Conservation (phyloP, 1,284 basidiomycete genomes). For the Lentinula novae-zelandiae region DNA sequence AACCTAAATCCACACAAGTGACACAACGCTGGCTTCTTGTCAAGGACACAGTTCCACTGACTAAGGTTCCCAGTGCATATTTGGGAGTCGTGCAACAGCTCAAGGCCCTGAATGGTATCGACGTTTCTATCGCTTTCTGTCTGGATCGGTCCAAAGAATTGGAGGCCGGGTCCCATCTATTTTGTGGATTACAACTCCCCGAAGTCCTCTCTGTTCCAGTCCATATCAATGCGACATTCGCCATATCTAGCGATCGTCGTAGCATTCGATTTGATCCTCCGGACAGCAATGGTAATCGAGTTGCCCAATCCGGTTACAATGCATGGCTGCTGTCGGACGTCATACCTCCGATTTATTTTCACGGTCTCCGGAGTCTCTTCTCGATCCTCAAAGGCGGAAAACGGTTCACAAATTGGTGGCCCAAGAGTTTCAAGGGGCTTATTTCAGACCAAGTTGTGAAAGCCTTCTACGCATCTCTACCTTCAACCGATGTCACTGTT, state of each 20-base stretch:
- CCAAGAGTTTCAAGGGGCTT: neutral
- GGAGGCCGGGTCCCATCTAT: slow-evolving; percentile 13
- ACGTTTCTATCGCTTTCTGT: slow-evolving; percentile 12
- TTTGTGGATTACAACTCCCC: slow-evolving; percentile 28
- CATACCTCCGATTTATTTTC: slow-evolving; percentile 30
- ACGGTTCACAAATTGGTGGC: slow-evolving; percentile 3
- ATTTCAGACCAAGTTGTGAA: neutral
- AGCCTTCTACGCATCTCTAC: neutral
- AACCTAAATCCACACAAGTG: neutral
- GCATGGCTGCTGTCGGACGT: slow-evolving; percentile 33
- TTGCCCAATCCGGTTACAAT: slow-evolving; percentile 35
- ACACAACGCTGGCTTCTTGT: slow-evolving; percentile 3
- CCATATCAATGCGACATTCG: slow-evolving; percentile 29
- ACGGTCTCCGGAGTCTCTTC: neutral
- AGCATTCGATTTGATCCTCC: slow-evolving; percentile 22
- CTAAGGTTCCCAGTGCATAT: slow-evolving; percentile 7
- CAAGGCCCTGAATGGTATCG: slow-evolving; percentile 7
- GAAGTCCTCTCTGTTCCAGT: slow-evolving; percentile 24
- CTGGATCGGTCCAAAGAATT: neutral
- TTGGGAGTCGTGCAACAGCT: slow-evolving; percentile 9
- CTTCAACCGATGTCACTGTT: neutral
- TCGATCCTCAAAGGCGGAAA: neutral
- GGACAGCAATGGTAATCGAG: slow-evolving; percentile 22
- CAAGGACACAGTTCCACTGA: neutral
- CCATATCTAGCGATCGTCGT: slow-evolving; percentile 28